Evolutionary conservation across 768 basidiomycete genomes (phyloP), one percentile per base, ranked within the genome.

Genomic region (Psilocybe sp.): DNA sequence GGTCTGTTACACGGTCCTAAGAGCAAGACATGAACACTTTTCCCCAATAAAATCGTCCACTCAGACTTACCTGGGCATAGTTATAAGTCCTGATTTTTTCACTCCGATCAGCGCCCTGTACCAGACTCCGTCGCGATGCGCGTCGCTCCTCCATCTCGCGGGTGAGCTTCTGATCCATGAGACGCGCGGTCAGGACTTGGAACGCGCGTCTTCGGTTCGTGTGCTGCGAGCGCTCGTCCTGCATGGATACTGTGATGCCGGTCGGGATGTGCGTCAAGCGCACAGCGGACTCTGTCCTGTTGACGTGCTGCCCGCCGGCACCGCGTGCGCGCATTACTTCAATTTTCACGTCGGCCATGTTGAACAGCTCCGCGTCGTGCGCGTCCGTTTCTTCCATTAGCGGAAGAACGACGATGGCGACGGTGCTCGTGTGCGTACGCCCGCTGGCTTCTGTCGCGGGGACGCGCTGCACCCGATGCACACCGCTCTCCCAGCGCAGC

Each of bases 231-330:
- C 97, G 81, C 57, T 95, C 93, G 61, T 99, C 95, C 71, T 99
- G 97, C 91, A 98, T 98, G 7, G 93, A 94, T 8, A 98, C 96
- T 1, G 87, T 89, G 47, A 98, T 86, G 0, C 96, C 94, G 3
- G 92, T 89, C 1, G 97, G 96, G 12, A 89, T 70, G 60, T 99
- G 97, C 0, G 93, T 96, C 40, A 98, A 68, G 1, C 97, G 85
- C 16, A 99, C 94, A 2, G 97, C 96, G 2, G 96, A 98, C 69
- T 99, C 97, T 0, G 97, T 98, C 77, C 88, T 92, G 71, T 99
- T 99, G 60, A 98, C 97, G 69, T 98, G 96, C 88, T 97, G 95
- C 13, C 97, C 96, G 40, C 97, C 97, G 6, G 97, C 96, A 19
- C 97, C 97, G n/a, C 92, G 76, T 0, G 97, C 81, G 19, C 97